Evolutionary conservation across 1,139 yeast species (phyloP).

Genomic region (Suhomyces coccinellae): DNA sequence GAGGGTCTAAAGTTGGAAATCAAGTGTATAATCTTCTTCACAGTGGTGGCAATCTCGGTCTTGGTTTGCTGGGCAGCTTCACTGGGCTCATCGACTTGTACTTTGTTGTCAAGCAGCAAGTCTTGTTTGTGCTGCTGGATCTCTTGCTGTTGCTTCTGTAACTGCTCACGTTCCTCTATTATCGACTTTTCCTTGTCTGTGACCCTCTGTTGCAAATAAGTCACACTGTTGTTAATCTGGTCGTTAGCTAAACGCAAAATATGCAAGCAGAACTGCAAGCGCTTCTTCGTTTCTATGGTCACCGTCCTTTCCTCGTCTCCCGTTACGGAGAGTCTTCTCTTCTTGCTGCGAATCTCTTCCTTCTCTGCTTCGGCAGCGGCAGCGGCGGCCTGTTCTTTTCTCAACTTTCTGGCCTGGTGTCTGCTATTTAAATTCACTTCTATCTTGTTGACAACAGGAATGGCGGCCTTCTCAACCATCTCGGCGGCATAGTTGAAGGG

Average conservation of each 20-base stretch:
- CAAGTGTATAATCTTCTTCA: slow-evolving; percentile 81
- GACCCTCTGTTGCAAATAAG: slow-evolving; percentile 51
- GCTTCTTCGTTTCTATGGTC: slow-evolving; percentile 66
- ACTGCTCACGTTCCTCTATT: slow-evolving; percentile 18
- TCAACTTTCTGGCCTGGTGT: slow-evolving; percentile 28
- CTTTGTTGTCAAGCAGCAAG: slow-evolving; percentile 7
- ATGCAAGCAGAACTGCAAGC: slow-evolving; percentile 72
- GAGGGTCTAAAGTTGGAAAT: slow-evolving; percentile 91
- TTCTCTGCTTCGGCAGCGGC: slow-evolving; percentile 11
- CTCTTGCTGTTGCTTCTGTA: slow-evolving; percentile 13
- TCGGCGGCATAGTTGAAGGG: slow-evolving; percentile 69
- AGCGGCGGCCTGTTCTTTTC: slow-evolving; percentile 24
- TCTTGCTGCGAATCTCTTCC: slow-evolving; percentile 18
- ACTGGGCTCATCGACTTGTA: slow-evolving; percentile 12
- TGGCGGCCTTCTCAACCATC: slow-evolving; percentile 61
- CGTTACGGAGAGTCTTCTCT: slow-evolving; percentile 20
- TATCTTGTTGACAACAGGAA: slow-evolving; percentile 54
- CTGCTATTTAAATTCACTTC: slow-evolving; percentile 47
- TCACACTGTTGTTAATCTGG: slow-evolving; percentile 65
- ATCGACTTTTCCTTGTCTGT: slow-evolving; percentile 23
- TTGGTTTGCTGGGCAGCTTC: slow-evolving; percentile 53
- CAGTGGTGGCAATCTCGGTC: slow-evolving; percentile 82
- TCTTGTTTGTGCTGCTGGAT: slow-evolving; percentile 12
- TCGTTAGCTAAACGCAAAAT: slow-evolving; percentile 75
- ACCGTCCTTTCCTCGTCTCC: slow-evolving; percentile 21